A percentile compares a stretch with the other conserved stretches of the same genome.
Evolutionary conservation across 352 stramenopile genomes (phyloP).

Genomic region (Phytophthora fragariae): DNA sequence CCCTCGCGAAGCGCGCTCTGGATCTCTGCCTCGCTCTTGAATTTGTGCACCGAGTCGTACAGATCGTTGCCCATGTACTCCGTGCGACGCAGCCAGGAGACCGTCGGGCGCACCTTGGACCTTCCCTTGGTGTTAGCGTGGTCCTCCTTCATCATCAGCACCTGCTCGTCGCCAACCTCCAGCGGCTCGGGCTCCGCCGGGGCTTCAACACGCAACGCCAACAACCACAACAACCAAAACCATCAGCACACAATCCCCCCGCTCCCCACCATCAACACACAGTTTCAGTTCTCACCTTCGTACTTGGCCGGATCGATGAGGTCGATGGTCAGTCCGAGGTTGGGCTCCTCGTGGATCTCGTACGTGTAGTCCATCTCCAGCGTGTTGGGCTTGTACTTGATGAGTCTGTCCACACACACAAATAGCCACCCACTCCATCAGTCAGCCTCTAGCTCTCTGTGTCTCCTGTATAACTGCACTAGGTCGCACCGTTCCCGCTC

Average conservation of each 20-base stretch:
- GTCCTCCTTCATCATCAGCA: constrained; percentile 83
- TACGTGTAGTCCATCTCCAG: constrained; percentile 89
- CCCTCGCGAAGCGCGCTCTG: constrained; percentile 83
- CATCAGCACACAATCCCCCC: constrained; percentile 2
- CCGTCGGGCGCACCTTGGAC: constrained; percentile 71
- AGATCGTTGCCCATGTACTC: constrained; percentile 91
- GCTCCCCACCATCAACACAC: not conserved
- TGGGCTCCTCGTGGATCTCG: constrained; percentile 85
- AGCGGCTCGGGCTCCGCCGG: constrained; percentile 56
- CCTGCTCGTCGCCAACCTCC: constrained; percentile 79
- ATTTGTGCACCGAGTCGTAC: constrained; percentile 88
- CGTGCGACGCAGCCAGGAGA: constrained; percentile 84
- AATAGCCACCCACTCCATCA: constrained; percentile 7
- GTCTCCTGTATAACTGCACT: not conserved
- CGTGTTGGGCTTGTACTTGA: constrained; percentile 90
- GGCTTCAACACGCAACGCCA: constrained; percentile 31
- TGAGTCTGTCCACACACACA: constrained; percentile 47
- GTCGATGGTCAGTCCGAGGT: constrained; percentile 81
- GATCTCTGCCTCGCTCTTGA: constrained; percentile 89
- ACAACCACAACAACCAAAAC: constrained; percentile 7
- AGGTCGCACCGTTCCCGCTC: constrained; percentile 68
- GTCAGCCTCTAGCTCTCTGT: not conserved
- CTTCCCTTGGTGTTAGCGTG: constrained; percentile 53
- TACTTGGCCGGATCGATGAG: constrained; percentile 89
- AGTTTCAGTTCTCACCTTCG: constrained; percentile 51